Percentiles rank a stretch among this genome's conserved stretches.
Evolutionary conservation across 2,329 filamentous ascomycete genomes (phyloP).

Genomic region (Laburnicola sp.): DNA sequence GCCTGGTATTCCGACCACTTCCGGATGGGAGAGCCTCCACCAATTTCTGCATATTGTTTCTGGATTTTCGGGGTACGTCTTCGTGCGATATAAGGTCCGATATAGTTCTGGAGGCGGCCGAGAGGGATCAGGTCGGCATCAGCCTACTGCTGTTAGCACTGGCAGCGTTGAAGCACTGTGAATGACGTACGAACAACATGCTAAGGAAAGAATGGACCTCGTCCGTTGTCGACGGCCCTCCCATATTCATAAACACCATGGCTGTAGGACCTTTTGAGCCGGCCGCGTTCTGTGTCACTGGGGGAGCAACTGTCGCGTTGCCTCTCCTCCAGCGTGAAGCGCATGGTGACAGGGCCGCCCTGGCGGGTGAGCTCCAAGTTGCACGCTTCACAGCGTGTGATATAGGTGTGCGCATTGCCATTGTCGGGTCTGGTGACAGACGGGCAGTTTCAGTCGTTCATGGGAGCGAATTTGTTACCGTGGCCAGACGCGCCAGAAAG

Average conservation of each 20-base stretch:
- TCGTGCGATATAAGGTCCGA: conserved; percentile 83
- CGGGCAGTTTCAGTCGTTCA: conserved; percentile 8
- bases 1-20: conserved; percentile 98
- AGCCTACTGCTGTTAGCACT: conserved; percentile 58
- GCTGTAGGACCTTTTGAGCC: conserved; percentile 81
- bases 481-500: conserved; percentile 27
- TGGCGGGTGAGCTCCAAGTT: conserved; percentile 31
- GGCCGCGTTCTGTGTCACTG: conserved; percentile 76
- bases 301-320: conserved; percentile 60
- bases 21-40: conserved; percentile 94
- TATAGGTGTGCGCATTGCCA: conserved; percentile 44
- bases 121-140: conserved; percentile 96
- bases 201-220: conserved; percentile 91
- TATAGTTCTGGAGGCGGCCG: conserved; percentile 84
- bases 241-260: conserved; percentile 99
- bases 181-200: conserved; percentile 74
- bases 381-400: conserved; percentile 39
- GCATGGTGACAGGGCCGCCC: conserved; percentile 33
- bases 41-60: conserved; percentile 93
- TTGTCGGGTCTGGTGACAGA: conserved; percentile 42
- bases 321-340: conserved; percentile 43
- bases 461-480: conserved; percentile 9
- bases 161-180: neutral
- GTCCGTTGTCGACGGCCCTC: conserved; percentile 82
- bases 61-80: conserved; percentile 94